A percentile compares a stretch with the other conserved stretches of the same genome.
Evolutionary conservation across 2,329 filamentous ascomycete genomes (phyloP).

Genomic region (Pseudocercospora macadamiae): DNA sequence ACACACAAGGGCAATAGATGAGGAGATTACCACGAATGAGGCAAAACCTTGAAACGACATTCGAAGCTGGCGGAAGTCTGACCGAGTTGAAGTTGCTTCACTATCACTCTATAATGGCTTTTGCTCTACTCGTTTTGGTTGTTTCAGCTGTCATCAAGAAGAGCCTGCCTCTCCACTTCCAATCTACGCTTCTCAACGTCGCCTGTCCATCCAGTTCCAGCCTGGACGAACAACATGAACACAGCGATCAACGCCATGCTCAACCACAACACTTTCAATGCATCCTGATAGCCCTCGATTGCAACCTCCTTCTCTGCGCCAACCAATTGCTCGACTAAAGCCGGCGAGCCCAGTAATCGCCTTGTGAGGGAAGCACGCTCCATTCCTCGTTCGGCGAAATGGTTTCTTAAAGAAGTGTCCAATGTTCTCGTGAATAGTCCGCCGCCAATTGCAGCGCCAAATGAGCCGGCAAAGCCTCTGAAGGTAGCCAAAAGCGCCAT

Average conservation of each 20-base stretch:
- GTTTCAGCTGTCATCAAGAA: constrained; percentile 42
- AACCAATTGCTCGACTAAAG: constrained; percentile 53
- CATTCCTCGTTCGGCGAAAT: constrained; percentile 56
- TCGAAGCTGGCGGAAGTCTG: too few species aligned
- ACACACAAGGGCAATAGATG: too few species aligned
- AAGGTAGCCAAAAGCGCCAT: constrained; percentile 78
- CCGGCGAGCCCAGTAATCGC: constrained; percentile 62
- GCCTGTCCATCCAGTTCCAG: constrained; percentile 58
- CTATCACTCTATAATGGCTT: too few species aligned
- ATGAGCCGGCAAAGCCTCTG: constrained; percentile 78
- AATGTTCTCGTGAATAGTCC: constrained; percentile 72
- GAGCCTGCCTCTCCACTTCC: constrained; percentile 6
- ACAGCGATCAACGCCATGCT: constrained; percentile 54
- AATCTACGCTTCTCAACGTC: constrained; percentile 17
- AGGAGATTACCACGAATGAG: too few species aligned
- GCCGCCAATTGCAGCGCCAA: constrained; percentile 78
- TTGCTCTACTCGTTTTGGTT: background rate
- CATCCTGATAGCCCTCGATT: constrained; percentile 57
- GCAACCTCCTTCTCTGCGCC: constrained; percentile 58
- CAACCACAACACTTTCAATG: constrained; percentile 57
- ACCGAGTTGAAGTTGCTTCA: too few species aligned
- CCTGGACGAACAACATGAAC: constrained; percentile 57
- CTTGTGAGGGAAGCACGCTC: constrained; percentile 53
- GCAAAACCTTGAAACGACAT: too few species aligned
- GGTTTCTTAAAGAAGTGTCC: constrained; percentile 55